These are phyloP conservation scores for Phaseolus lunatus DNA, from an alignment of 306 rosid genomes.

Conservation along the genomic window DNA sequence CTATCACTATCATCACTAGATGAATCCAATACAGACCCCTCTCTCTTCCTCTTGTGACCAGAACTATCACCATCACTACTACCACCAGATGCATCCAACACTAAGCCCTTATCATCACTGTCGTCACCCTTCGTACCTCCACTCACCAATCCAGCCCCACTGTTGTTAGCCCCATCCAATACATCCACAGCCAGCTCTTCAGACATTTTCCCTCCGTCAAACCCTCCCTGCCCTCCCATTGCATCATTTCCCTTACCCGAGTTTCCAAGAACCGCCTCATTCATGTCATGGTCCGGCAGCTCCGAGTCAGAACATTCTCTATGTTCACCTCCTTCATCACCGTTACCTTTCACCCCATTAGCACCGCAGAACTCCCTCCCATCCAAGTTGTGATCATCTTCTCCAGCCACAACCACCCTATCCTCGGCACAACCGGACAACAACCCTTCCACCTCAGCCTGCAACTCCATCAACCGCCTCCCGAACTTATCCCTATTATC, in stretches of 20 bases:
- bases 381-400: not conserved
- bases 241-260: slow-evolving; percentile 4
- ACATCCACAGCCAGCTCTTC: slow-evolving; percentile 9
- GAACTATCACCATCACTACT: not conserved
- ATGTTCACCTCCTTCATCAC: not conserved
- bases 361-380: not conserved
- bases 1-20: slow-evolving; percentile 12
- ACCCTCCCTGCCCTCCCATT: not conserved
- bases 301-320: slow-evolving; percentile 36
- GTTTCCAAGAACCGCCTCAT: slow-evolving; percentile 3
- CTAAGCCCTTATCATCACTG: slow-evolving; percentile 31
- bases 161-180: slow-evolving; percentile 37
- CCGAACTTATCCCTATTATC: slow-evolving; percentile 43
- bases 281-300: not conserved
- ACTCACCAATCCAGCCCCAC: slow-evolving; percentile 26
- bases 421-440: slow-evolving; percentile 33
- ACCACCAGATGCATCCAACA: slow-evolving; percentile 36
- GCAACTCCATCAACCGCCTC: slow-evolving; percentile 58
- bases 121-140: slow-evolving; percentile 34
- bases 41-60: slow-evolving; percentile 55
- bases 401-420: slow-evolving; percentile 31
- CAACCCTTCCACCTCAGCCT: slow-evolving; percentile 51
- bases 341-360: slow-evolving; percentile 30
- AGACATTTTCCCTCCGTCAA: slow-evolving; percentile 17
- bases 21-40: slow-evolving; percentile 41